Percentiles rank a stretch among this genome's conserved stretches.
Conservation (phyloP, 208 protist species). For the Borovskyia barvae region DNA sequence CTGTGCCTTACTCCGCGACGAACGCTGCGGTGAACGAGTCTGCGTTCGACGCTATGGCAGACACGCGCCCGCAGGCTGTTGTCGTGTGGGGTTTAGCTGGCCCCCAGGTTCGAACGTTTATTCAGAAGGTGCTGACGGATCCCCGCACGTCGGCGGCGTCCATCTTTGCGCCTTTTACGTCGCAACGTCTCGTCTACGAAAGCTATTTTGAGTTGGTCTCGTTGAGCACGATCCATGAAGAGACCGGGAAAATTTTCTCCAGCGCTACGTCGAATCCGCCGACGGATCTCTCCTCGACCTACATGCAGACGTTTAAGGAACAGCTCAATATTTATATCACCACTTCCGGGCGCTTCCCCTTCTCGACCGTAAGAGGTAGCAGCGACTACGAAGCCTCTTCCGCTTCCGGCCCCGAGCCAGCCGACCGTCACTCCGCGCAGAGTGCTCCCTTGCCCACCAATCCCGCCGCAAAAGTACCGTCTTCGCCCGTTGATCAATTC, state of each 20-base stretch:
- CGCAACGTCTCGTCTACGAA: slow-evolving; percentile 23
- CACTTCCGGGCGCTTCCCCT: background rate
- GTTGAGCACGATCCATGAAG: background rate
- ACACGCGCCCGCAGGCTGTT: slow-evolving; percentile 42
- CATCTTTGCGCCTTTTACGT: slow-evolving; percentile 20
- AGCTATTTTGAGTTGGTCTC: slow-evolving; percentile 6
- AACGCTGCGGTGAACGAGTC: slow-evolving; percentile 7
- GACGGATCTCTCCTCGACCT: slow-evolving; percentile 18
- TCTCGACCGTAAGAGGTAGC: background rate
- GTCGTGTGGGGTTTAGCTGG: slow-evolving; percentile 32
- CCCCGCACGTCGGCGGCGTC: slow-evolving; percentile 28
- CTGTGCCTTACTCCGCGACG: slow-evolving; percentile 1
- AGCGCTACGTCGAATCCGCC: slow-evolving; percentile 32
- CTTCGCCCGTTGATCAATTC: too few species aligned
- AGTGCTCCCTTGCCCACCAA: too few species aligned
- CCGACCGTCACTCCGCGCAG: too few species aligned
- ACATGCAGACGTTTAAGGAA: slow-evolving; percentile 31
- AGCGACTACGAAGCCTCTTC: background rate
- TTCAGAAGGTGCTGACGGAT: slow-evolving; percentile 24
- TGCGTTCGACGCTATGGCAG: slow-evolving; percentile 40
- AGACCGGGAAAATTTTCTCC: slow-evolving; percentile 30
- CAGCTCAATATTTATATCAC: slow-evolving; percentile 20
- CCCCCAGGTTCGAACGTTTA: slow-evolving; percentile 25
- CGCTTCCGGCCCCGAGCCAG: too few species aligned
- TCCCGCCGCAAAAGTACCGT: too few species aligned